Evolutionary conservation across 331 rosid species (phyloP), one percentile per base, ranked within the genome.

Genomic region (Rhamnella rubrinervis): DNA sequence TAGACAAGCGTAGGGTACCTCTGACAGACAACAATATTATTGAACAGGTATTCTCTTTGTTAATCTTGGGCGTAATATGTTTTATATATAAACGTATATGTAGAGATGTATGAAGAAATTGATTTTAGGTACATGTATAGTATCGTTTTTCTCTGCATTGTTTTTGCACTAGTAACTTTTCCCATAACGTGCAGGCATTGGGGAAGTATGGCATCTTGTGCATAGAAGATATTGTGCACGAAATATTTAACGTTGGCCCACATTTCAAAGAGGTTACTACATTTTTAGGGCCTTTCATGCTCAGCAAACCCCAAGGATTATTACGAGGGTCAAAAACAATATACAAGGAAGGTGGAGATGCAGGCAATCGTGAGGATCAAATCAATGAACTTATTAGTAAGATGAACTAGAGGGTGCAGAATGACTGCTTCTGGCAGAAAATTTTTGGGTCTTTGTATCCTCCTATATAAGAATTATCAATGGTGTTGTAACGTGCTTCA

Each of bases 201-300:
- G 97, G 95, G 0, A 72, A 90, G 77, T 39, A 70, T 61, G 92
- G 86, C 20, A 81, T 90, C 53, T 59, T 90, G 2, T 93, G 98
- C 83, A 39, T 93, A 28, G 98, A 93, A 83, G 98, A 90, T 73
- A 78, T 93, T 50, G 97, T 93, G 62, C 88, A 90, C 77, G 87
- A 93, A 74, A 80, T 93, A 63, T 78, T 82, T 16, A 87, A 75
- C 67, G 84, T 80, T 62, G 97, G 97, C 56, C 89, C 85, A 18
- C 93, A 90, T 73, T 93, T 90, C 26, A 84, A 87, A 83, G 97
- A 93, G 83, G 95, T 85, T 38, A 71, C 72, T 19, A 73, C 59
- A n/a, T 87, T 88, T 69, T 40, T 93, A 73, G 90, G 90, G 89
- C 97, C 98, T 26, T 78, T 93, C 79, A 61, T 71, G 59, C 97